These are phyloP conservation scores for Phyllosticta citrichinensis DNA, from an alignment of 2,329 filamentous ascomycete genomes.

Conservation along the genomic window DNA sequence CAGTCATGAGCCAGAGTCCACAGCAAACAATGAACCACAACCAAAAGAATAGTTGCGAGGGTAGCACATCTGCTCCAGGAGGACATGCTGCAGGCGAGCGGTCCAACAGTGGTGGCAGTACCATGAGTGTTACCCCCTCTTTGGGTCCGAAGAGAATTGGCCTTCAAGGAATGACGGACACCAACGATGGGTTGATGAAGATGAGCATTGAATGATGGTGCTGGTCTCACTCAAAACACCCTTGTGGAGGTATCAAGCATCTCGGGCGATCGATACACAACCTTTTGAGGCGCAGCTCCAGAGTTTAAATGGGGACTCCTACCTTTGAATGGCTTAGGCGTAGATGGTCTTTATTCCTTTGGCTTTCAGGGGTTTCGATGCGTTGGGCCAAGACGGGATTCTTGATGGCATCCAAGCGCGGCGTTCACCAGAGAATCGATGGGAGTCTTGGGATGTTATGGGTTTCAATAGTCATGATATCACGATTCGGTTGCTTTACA, in stretches of 20 bases:
- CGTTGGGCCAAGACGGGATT: neutral
- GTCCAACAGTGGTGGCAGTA: constrained; percentile 39
- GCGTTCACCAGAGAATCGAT: neutral
- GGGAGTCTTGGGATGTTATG: neutral
- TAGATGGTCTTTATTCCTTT: neutral
- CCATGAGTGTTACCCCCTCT: constrained; percentile 32
- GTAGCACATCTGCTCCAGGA: constrained; percentile 37
- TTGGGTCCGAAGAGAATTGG: constrained; percentile 38
- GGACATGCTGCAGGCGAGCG: constrained; percentile 42
- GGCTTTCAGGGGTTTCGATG: neutral
- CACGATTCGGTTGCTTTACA: neutral
- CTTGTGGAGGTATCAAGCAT: neutral
- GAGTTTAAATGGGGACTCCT: neutral
- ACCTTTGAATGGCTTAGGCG: neutral
- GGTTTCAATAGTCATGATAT: neutral
- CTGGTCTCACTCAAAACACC: neutral
- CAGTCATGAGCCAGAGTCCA: constrained; percentile 71
- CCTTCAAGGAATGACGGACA: constrained; percentile 87
- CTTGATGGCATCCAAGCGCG: neutral
- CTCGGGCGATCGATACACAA: neutral
- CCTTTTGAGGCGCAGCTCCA: neutral
- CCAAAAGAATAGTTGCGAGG: constrained; percentile 49
- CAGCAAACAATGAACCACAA: constrained; percentile 64
- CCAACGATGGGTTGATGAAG: constrained; percentile 90
- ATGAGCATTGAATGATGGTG: constrained; percentile 87